Base-by-base conservation (phyloP, 2,329 filamentous ascomycete genomes). In the Setomelanomma holmii region DNA sequence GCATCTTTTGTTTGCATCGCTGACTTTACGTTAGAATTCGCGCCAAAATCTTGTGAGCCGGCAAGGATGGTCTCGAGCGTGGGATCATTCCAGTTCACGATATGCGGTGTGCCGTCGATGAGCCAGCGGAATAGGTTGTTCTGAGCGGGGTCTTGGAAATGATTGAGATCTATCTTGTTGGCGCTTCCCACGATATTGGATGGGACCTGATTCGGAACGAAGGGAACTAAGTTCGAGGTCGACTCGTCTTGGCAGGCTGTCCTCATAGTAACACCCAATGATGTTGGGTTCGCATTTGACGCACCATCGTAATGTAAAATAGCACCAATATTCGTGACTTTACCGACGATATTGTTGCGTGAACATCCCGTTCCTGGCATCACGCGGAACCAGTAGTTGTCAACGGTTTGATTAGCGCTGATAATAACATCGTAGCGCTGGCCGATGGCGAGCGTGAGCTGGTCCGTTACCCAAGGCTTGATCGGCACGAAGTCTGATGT, bases 341-440 rank as follows among this genome's bases (percentile, higher is more conserved):
- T 72, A 14, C 46, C 30, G 4, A 55, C 38, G 5, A 71, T 68
- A 8, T 50, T 48, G 43, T 72, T 73, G 45, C 63, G 66, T 11
- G 67, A 61, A 36, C 71, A 75, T 6, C 19, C 56, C 6, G 61
- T 60, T n/a, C 74, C 77, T 7, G 69, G 60, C 5, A 73, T 66
- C 1, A 78, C 76, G 4, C 78, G 71, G 61, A 80, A 76, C 78
- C 78, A 80, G 61, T 79, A 80, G 55, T 75, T 79, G 30, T 68
- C 75, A 1, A 67, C 62, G 3, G 76, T 69, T 55, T 79, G 76
- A 52, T 79, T 78, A 36, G 78, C 76, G 17, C 64, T 74, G 63
- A 80, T 74, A 49, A 80, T 66, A 5, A 80, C 77, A 43, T 80
- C 78, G 69, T 80, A 79, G 4, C 78, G 73, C 55, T 80, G 78